A percentile compares a stretch with the other conserved stretches of the same genome.
These are phyloP conservation scores for Alternaria infectoria DNA, from an alignment of 2,329 filamentous ascomycete genomes.

Conservation along the genomic window DNA sequence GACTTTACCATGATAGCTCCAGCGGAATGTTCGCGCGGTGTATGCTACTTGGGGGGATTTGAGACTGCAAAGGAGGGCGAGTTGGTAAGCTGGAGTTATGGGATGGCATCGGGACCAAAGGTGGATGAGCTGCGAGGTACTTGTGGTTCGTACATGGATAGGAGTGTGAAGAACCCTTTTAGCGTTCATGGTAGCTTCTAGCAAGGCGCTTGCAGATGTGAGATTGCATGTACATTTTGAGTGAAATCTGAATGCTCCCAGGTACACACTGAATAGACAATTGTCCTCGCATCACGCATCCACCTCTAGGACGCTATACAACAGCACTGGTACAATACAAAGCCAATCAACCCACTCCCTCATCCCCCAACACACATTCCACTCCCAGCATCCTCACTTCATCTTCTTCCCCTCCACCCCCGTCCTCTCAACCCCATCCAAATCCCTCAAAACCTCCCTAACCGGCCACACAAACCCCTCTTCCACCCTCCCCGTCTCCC, in stretches of 20 bases:
- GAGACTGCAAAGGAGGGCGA: background rate
- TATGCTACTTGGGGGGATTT: background rate
- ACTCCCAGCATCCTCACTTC: background rate
- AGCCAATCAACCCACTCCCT: background rate
- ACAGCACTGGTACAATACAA: background rate
- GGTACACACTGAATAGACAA: rapidly evolving
- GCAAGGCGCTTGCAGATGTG: rapidly evolving
- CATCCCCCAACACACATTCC: background rate
- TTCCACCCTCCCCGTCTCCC: constrained; percentile 30
- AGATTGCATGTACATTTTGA: background rate
- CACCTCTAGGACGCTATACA: background rate
- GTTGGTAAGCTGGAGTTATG: background rate
- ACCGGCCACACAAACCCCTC: constrained; percentile 49
- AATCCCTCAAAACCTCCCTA: constrained; percentile 35
- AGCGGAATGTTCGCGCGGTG: background rate
- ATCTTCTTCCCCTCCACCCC: constrained; percentile 22
- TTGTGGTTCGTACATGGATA: background rate
- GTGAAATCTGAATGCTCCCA: rapidly evolving
- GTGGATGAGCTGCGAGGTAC: background rate
- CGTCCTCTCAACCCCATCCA: constrained; percentile 23
- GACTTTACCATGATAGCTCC: background rate
- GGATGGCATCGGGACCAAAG: background rate
- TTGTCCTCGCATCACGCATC: background rate
- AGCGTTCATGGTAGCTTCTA: no score
- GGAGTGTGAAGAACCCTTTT: background rate